Percentiles rank a stretch among this genome's conserved stretches.
Conservation (phyloP, 2,329 filamentous ascomycete genomes). For the Diaporthe helianthi region DNA sequence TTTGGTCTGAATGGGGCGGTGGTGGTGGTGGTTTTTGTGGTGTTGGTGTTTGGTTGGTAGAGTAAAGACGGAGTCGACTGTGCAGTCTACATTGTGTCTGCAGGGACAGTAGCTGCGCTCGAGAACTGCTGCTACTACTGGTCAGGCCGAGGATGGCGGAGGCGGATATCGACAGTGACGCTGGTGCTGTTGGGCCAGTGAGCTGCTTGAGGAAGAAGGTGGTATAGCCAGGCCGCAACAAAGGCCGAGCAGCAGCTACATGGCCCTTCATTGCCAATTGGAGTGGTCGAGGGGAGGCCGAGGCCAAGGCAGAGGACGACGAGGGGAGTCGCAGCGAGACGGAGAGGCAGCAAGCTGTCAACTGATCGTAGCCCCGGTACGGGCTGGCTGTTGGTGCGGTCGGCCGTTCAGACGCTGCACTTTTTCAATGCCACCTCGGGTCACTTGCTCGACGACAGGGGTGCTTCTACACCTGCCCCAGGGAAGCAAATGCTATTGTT, state of each 20-base stretch:
- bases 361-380: too few species aligned
- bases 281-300: conserved; percentile 5
- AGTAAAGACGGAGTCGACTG: conserved; percentile 41
- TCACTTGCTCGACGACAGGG: conserved; percentile 4
- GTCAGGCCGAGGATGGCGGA: conserved; percentile 12
- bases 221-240: conserved; percentile 32
- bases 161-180: not conserved
- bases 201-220: conserved; percentile 34
- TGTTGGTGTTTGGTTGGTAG: conserved; percentile 35
- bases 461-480: too few species aligned
- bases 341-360: not conserved
- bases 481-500: too few species aligned
- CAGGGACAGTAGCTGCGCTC: conserved; percentile 35
- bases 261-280: conserved; percentile 34
- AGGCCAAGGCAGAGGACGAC: not conserved
- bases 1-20: not conserved
- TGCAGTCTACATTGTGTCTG: conserved; percentile 41
- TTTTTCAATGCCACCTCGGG: conserved; percentile 26
- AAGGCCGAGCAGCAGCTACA: conserved; percentile 35
- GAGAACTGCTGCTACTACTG: conserved; percentile 27
- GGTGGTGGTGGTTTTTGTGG: too few species aligned
- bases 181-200: conserved; percentile 31
- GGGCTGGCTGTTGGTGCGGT: not conserved
- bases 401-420: conserved; percentile 8
- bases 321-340: not conserved